Base-by-base conservation (phyloP, 2,329 filamentous ascomycete species). In the Stachybotrys elegans region DNA sequence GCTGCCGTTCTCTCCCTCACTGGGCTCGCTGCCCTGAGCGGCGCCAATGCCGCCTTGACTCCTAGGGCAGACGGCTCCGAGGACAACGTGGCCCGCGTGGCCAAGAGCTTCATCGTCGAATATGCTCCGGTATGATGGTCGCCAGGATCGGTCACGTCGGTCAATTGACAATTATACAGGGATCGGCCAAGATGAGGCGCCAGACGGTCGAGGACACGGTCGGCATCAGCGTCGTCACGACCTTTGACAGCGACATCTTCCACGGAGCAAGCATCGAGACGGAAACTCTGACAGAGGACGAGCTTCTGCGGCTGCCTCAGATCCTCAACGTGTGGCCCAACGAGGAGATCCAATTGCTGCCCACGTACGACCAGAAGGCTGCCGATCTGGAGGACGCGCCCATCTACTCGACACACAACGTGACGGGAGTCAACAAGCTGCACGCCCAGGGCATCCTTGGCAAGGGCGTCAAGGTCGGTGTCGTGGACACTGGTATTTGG, bases 401-500 rank as follows among this genome's bases (percentile, higher is more conserved):
- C 12, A 49, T 51, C 6, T 59, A 57, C 36, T 49, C 44, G 13
- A 49, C 56, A 6, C 57, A 60, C 42, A 41, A 47, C 19, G 40
- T 45, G 22, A 59, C 56, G 2, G 54, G 55, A 13, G 57, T 60
- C 1, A 47, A 48, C 20, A 51, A 51, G 32, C 46, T 58, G 2
- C 57, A 61, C 19, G 47, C 43, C 12, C 40, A 47, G 6, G 57
- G 57, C 2, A 49, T 55, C 16, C 23, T 48, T 4, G 57, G 57
- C 17, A 45, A 52, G 22, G 55, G 55, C 3, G 55, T 51, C 27
- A 53, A 49, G 41, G 45, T 61, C 22, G 57, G 49, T 13, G 40
- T 61, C 11, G 51, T 61, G 17, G 57, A 61, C 36, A 55, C 50
- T 4, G 58, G 58, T 1, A 45, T 55, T 16, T 49, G 50, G 32